phyloP scores from a whole-genome alignment of 306 rosid genomes.

The Canavalia ensiformis region DNA sequence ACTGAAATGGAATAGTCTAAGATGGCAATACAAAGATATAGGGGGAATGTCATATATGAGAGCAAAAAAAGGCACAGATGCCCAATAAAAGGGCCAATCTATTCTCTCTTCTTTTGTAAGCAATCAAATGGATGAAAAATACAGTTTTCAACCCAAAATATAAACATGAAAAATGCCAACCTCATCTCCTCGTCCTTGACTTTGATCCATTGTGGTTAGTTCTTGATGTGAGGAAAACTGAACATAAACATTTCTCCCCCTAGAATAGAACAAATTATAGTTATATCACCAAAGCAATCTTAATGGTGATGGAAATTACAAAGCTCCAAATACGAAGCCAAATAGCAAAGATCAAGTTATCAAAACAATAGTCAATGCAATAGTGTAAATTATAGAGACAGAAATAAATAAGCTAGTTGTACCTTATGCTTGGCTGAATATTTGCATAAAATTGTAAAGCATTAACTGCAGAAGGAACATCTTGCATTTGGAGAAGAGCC shows the following conservation, averaged over 20 bases:
- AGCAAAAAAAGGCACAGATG: neutral
- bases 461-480: constrained; percentile 79
- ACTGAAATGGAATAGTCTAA: constrained; percentile 29
- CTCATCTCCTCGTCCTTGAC: constrained; percentile 96
- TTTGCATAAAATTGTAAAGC: constrained; percentile 83
- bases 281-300: constrained; percentile 1
- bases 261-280: constrained; percentile 42
- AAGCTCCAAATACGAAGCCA: constrained; percentile 11
- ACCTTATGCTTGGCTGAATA: constrained; percentile 88
- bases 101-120: neutral
- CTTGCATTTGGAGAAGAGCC: constrained; percentile 98
- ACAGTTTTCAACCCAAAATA: neutral
- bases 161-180: constrained; percentile 58
- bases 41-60: neutral
- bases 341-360: constrained; percentile 35
- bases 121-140: constrained; percentile 35
- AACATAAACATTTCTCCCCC: constrained; percentile 95
- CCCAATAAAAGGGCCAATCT: neutral
- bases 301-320: constrained; percentile 32
- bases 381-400: neutral
- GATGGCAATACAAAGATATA: constrained; percentile 2
- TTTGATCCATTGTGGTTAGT: constrained; percentile 84
- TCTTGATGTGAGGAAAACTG: constrained; percentile 96
- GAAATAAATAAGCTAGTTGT: constrained; percentile 25
- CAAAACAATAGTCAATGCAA: constrained; percentile 5